phyloP scores from a whole-genome alignment of 192 early-diverging fungal genomes.

The Dimargaris verticillata region DNA sequence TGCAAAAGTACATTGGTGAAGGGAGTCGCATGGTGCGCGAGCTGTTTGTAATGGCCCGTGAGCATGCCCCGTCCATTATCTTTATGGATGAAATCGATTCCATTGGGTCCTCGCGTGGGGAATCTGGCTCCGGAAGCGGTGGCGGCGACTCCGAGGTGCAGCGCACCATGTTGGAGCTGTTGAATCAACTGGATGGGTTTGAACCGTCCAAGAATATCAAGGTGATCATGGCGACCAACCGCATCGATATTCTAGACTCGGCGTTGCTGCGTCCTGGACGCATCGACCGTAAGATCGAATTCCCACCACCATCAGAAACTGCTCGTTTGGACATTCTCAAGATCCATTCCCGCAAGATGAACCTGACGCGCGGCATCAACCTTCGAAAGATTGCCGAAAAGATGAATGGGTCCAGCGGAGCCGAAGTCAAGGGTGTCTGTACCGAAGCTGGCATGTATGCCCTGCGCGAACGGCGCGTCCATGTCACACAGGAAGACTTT shows the following conservation, averaged over 20 bases:
- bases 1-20: constrained; percentile 88
- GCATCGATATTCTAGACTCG: constrained; percentile 79
- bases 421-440: constrained; percentile 79
- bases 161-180: constrained; percentile 76
- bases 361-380: constrained; percentile 78
- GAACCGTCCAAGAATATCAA: constrained; percentile 86
- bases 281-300: constrained; percentile 84
- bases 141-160: constrained; percentile 82
- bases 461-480: constrained; percentile 85
- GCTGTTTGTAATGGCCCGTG: constrained; percentile 80
- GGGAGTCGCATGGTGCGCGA: constrained; percentile 83
- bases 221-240: constrained; percentile 85
- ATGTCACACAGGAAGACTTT: constrained; percentile 99
- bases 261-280: constrained; percentile 75
- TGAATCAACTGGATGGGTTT: constrained; percentile 82
- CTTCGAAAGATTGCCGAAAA: constrained; percentile 78
- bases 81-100: constrained; percentile 91
- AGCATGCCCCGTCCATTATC: constrained; percentile 82
- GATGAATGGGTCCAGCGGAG: constrained; percentile 71
- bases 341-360: constrained; percentile 86
- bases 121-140: constrained; percentile 37
- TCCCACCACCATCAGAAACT: constrained; percentile 73
- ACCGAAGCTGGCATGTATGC: constrained; percentile 86
- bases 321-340: constrained; percentile 76
- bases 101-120: constrained; percentile 72